Evolutionary conservation across 495 filamentous ascomycete genomes (phyloP), one percentile per base, ranked within the genome.

Genomic region (Cercophora newfieldiana): DNA sequence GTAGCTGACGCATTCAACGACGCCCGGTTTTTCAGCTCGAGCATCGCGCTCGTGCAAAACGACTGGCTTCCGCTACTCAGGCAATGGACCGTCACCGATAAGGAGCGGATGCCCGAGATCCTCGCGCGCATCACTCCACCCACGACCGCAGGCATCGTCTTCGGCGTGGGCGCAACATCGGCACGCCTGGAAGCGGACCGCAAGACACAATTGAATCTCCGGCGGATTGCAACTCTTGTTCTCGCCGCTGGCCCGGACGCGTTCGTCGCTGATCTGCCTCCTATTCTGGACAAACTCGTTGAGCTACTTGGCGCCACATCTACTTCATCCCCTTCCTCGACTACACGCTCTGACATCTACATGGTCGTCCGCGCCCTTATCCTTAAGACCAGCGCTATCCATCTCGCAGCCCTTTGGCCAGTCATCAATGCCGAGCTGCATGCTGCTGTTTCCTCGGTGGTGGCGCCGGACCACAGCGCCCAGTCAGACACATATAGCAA

Each of bases 111-210:
- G 75, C 79, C 87, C 1, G 96, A 98, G 63, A 78, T 97, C 3
- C 75, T 98, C 16, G 81, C 84, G 47, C 88, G 93, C 26, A 82
- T 98, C 37, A 88, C 91, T 6, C 85, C 93, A 2, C 95, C 95
- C 8, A 92, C 92, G 18, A 91, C 95, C n/a, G 96, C 95, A 0
- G 96, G 95, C 18, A 96, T 98, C 62, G 92, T 99, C 75, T 99
- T 99, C 67, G 95, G 95, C 24, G 95, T 99, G 5, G 95, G 95
- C 58, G 96, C 95, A 7, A 94, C 91, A 33, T 94, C 94, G 24
- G 95, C 95, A n/a, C 85, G 95, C 65, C 81, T 93, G 50, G 95
- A 99, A 79, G 93, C 95, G 8, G 95, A 99, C 76, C 90, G 93
- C 58, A 95, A 90, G 75, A 91, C 93, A 7, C 94, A 97, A 72